Conservation (phyloP, 1,284 basidiomycete genomes). For the Mycosarcoma maydis region DNA sequence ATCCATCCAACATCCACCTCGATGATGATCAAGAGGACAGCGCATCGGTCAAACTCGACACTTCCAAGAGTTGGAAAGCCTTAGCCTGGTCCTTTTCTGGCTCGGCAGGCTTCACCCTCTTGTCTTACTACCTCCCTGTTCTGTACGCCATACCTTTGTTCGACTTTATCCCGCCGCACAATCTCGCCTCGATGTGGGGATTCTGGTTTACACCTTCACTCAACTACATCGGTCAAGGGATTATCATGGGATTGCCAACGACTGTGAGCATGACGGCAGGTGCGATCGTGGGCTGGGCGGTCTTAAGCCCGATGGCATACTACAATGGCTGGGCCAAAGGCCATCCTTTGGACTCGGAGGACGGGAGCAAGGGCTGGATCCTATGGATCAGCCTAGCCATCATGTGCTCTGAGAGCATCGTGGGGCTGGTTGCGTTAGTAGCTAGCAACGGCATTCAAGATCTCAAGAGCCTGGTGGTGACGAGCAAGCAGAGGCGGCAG, state of each 20-base stretch:
- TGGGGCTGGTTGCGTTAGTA: constrained; percentile 67
- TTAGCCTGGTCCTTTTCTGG: constrained; percentile 62
- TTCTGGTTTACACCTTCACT: constrained; percentile 95
- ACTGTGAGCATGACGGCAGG: constrained; percentile 93
- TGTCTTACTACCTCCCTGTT: constrained; percentile 84
- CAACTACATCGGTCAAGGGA: constrained; percentile 74
- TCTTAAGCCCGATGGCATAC: constrained; percentile 87
- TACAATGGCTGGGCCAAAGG: constrained; percentile 64
- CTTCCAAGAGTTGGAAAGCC: constrained; percentile 35
- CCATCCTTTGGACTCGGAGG: constrained; percentile 42
- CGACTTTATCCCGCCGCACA: constrained; percentile 73
- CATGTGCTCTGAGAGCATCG: constrained; percentile 87
- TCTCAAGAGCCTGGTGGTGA: constrained; percentile 20
- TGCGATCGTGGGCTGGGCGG: constrained; percentile 93
- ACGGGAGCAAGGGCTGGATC: constrained; percentile 61
- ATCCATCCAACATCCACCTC: background rate
- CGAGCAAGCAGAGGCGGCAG: constrained; percentile 16
- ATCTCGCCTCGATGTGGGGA: constrained; percentile 84
- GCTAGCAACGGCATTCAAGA: constrained; percentile 33
- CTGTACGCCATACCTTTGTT: constrained; percentile 91
- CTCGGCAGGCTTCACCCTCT: constrained; percentile 56
- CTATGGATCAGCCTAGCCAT: constrained; percentile 93
- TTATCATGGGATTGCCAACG: constrained; percentile 97
- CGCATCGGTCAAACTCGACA: constrained; percentile 8
- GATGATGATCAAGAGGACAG: constrained; percentile 1